Base-by-base conservation (phyloP, 2,329 filamentous ascomycete species). In the Rutstroemia sp. region DNA sequence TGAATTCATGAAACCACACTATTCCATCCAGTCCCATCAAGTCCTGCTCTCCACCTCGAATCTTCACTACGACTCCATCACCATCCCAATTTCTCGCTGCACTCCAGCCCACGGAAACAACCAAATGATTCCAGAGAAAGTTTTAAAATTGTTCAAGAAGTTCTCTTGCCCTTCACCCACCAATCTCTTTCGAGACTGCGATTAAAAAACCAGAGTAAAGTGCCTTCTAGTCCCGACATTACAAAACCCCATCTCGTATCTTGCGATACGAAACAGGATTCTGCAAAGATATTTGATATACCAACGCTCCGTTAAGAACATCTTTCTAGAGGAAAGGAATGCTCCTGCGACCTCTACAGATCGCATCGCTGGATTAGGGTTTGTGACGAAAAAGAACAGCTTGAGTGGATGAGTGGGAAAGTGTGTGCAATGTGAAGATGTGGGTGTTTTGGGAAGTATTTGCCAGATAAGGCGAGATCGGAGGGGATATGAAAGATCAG, bases 231-330 rank as follows among this genome's bases (percentile, higher is more conserved):
- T 68, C 63, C 64, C 69, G 65, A 65, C 42, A 60, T 62, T 34
- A 34, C 49, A 19, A 27, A n/a, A 52, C 25, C 27, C 9, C 52
- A 53, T 56, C 61, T 38, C 52, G 59, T 64, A 60, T 58, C 63
- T 57, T 51, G 49, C 46, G 25, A 47, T 34, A 34, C 5, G 44
- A 12, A 30, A 23, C 16, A 16, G 10, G 19, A n/a, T 25, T 25
- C n/a, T 4, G 16, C 30, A 47, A 47, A 34, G 30, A 34, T 34
- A 34, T 23, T 67, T 52, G 65, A 67, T 70, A 65, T 90, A 70
- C 87, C 86, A 88, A 87, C 84, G 86, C 83, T 90, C 86, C 87
- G 86, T 90, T 89, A 86, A 86, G 85, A 78, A 75, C 78, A 80
- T 77, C 74, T 79, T 82, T 80, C 81, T 86, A 78, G 75, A 79